phyloP scores from a whole-genome alignment of 305 asterid species.

The Rubia balearica region DNA sequence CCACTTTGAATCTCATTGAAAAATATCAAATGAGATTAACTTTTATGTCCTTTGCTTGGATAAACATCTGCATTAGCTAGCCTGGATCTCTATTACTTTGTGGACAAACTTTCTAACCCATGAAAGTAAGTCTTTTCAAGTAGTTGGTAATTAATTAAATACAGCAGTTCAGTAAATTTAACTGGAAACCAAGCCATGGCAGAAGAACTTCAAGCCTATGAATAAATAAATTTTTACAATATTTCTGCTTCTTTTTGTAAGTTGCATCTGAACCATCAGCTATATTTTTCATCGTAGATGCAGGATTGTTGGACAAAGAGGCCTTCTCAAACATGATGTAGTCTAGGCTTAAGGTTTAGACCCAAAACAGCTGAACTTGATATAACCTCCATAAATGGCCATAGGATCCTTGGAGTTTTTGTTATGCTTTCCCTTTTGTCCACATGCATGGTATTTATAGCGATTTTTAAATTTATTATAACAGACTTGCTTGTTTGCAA shows the following conservation, averaged over 20 bases:
- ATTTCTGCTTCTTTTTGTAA: background rate
- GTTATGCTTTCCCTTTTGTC: no score
- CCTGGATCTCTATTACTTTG: background rate
- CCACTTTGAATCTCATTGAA: background rate
- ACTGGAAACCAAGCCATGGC: background rate
- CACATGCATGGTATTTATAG: background rate
- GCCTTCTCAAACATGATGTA: background rate
- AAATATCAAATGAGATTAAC: background rate
- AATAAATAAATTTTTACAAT: background rate
- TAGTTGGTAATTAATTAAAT: background rate
- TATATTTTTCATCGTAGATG: background rate
- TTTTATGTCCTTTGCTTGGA: background rate
- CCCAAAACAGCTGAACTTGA: background rate
- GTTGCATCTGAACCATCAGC: background rate
- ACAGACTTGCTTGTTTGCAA: background rate
- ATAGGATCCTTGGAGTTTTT: no score
- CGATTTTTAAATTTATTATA: background rate
- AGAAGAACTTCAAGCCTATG: background rate
- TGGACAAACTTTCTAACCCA: background rate
- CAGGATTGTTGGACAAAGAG: background rate
- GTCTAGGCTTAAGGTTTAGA: background rate
- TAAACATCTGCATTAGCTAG: background rate
- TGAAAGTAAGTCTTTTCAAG: background rate
- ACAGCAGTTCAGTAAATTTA: background rate
- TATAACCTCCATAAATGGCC: background rate